Conservation (phyloP, 1,284 basidiomycete species). For the Austroboletus novae-zelandiae region DNA sequence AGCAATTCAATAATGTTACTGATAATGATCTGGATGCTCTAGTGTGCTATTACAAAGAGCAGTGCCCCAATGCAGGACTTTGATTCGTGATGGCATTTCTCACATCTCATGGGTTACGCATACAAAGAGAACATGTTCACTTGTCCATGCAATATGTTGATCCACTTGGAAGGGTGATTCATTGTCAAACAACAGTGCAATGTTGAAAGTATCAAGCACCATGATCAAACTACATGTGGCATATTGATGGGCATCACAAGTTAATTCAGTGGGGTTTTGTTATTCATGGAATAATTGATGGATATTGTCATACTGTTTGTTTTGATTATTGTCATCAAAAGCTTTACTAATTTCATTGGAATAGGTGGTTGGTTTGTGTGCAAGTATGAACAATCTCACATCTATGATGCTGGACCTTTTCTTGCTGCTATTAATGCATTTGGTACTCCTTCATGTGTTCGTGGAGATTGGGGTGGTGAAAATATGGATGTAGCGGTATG, state of each 20-base stretch:
- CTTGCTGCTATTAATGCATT: not conserved
- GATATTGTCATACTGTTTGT: constrained; percentile 10
- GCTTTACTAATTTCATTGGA: not conserved
- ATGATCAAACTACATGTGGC: constrained; percentile 33
- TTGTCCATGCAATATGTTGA: constrained; percentile 11
- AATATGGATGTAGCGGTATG: constrained; percentile 22
- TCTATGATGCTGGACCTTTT: constrained; percentile 6
- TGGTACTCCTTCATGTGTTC: not conserved
- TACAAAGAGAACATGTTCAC: not conserved
- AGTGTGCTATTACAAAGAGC: not conserved
- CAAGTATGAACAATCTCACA: constrained; percentile 2
- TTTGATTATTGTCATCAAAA: too few species aligned
- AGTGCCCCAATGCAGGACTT: constrained; percentile 1
- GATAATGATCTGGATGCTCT: constrained; percentile 2
- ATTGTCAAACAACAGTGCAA: constrained; percentile 17
- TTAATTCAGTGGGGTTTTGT: constrained; percentile 50
- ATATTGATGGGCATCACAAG: constrained; percentile 50
- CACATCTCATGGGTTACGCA: not conserved
- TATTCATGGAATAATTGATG: constrained; percentile 44
- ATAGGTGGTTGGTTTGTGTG: constrained; percentile 3
- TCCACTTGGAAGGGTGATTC: constrained; percentile 19
- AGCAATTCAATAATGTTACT: not conserved
- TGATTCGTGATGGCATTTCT: not conserved
- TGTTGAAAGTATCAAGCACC: not conserved
- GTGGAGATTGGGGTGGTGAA: constrained; percentile 22